A percentile compares a stretch with the other conserved stretches of the same genome.
These are phyloP conservation scores for Ustilago curta DNA, from an alignment of 1,284 basidiomycete species.

Conservation along the genomic window DNA sequence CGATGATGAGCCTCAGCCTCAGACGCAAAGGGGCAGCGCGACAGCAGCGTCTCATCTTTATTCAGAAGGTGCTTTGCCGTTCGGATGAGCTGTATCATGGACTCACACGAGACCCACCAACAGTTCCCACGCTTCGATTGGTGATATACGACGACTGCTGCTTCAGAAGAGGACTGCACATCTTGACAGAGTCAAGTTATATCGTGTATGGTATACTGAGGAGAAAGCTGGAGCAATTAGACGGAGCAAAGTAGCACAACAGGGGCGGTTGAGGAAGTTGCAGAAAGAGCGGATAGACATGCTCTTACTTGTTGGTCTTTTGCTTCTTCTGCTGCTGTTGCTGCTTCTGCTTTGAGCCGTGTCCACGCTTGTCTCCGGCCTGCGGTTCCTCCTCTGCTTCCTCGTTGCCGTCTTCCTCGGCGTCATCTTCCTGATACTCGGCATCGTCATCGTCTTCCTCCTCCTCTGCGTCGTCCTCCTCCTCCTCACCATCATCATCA, in stretches of 20 bases:
- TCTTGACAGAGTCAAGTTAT: background rate
- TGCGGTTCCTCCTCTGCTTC: slow-evolving; percentile 15
- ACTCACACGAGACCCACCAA: too few relatives aligned
- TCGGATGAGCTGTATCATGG: too few relatives aligned
- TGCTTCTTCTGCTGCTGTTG: slow-evolving; percentile 40
- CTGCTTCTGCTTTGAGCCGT: slow-evolving; percentile 35
- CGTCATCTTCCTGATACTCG: slow-evolving; percentile 14
- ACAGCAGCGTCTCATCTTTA: too few relatives aligned
- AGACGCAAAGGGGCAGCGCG: too few relatives aligned
- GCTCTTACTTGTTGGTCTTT: slow-evolving; percentile 35
- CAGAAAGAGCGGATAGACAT: background rate
- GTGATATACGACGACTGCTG: too few relatives aligned
- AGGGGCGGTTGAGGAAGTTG: background rate
- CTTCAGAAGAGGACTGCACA: too few relatives aligned
- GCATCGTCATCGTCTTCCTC: slow-evolving; percentile 20
- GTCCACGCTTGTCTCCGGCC: slow-evolving; percentile 32
- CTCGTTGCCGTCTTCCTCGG: slow-evolving; percentile 12
- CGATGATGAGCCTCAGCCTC: too few relatives aligned
- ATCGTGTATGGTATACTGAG: slow-evolving; percentile 26
- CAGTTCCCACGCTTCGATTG: too few relatives aligned
- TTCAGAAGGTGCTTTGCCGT: too few relatives aligned
- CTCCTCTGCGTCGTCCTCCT: slow-evolving; percentile 13
- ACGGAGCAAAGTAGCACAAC: background rate
- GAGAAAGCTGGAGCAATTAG: slow-evolving; percentile 1
- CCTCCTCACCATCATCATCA: slow-evolving; percentile 17